Conservation (phyloP, 1,284 basidiomycete genomes). For the Phellopilus nigrolimitatus region DNA sequence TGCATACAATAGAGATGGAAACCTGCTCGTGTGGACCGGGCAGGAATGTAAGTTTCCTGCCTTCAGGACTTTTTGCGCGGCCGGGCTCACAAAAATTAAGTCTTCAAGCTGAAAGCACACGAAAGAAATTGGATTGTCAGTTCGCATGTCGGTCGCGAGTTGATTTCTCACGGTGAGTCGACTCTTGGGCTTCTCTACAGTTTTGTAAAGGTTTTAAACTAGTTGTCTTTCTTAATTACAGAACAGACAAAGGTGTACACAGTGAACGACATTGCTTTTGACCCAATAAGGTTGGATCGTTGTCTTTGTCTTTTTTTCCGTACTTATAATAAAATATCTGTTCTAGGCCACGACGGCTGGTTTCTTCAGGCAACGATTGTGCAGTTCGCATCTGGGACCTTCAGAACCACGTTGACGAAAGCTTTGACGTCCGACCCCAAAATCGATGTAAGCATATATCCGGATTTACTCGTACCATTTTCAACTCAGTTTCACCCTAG, state of each 20-base stretch:
- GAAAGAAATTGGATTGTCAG: constrained; percentile 1
- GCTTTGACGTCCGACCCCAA: constrained; percentile 8
- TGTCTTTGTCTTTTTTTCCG: neutral
- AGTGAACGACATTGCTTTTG: constrained; percentile 31
- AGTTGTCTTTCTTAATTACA: neutral
- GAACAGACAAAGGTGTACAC: constrained; percentile 29
- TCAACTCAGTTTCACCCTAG: constrained; percentile 23
- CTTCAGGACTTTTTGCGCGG: neutral
- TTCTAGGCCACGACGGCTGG: constrained; percentile 27
- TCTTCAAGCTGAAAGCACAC: constrained; percentile 3
- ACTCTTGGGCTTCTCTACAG: too few relatives aligned
- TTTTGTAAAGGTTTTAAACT: constrained; percentile 3
- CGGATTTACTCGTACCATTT: neutral
- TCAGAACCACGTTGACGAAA: constrained; percentile 22
- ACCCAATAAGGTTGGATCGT: constrained; percentile 32
- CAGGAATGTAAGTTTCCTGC: constrained; percentile 8
- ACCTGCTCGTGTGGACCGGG: constrained; percentile 16
- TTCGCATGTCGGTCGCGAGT: neutral
- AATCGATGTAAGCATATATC: constrained; percentile 8
- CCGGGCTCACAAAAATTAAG: neutral
- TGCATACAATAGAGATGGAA: constrained; percentile 17
- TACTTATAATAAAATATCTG: constrained; percentile 1
- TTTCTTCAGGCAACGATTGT: constrained; percentile 29
- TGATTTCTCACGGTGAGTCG: too few relatives aligned
- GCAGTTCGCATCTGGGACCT: constrained; percentile 29